Conservation (phyloP, 2,329 filamentous ascomycete genomes). For the Pseudogymnoascus destructans region DNA sequence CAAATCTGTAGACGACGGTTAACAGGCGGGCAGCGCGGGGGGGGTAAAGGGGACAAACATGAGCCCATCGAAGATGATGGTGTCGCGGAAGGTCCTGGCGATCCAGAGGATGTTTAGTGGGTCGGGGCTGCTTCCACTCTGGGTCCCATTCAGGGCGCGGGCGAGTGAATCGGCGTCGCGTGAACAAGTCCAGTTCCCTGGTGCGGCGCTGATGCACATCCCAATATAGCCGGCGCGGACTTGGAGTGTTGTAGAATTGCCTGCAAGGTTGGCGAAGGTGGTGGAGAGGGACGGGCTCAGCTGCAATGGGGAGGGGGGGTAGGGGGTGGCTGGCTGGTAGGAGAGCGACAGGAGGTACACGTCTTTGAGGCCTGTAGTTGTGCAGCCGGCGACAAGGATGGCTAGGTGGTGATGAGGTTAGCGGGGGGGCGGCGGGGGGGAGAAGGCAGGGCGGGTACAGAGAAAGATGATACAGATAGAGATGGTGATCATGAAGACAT, state of each 20-base stretch:
- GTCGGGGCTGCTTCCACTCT: slow-evolving; percentile 82
- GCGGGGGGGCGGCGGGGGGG: slow-evolving; percentile 1
- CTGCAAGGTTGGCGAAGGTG: slow-evolving; percentile 82
- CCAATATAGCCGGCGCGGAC: slow-evolving; percentile 96
- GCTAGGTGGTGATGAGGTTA: slow-evolving; percentile 37
- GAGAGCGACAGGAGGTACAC: slow-evolving; percentile 99
- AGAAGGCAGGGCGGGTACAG: slow-evolving; percentile 46
- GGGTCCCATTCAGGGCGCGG: slow-evolving; percentile 34
- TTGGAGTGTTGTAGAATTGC: slow-evolving; percentile 60
- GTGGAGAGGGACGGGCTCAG: slow-evolving; percentile 78
- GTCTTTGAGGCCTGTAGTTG: slow-evolving; percentile 69
- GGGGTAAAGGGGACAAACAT: slow-evolving; percentile 47
- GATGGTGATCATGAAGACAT: slow-evolving; percentile 96
- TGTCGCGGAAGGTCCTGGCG: slow-evolving; percentile 92
- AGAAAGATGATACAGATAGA: slow-evolving; percentile 85
- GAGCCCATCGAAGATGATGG: slow-evolving; percentile 96
- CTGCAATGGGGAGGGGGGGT: slow-evolving; percentile 66
- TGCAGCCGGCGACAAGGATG: slow-evolving; percentile 77
- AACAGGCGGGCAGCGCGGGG: background rate
- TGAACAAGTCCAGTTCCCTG: slow-evolving; percentile 84
- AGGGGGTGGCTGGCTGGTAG: slow-evolving; percentile 71
- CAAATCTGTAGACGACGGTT: slow-evolving; percentile 48
- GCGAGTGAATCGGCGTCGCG: slow-evolving; percentile 93
- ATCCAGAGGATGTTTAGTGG: slow-evolving; percentile 96
- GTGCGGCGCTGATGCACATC: slow-evolving; percentile 86